Evolutionary conservation across 2,329 filamentous ascomycete genomes (phyloP).

Genomic region (Teratosphaeria zuluensis): DNA sequence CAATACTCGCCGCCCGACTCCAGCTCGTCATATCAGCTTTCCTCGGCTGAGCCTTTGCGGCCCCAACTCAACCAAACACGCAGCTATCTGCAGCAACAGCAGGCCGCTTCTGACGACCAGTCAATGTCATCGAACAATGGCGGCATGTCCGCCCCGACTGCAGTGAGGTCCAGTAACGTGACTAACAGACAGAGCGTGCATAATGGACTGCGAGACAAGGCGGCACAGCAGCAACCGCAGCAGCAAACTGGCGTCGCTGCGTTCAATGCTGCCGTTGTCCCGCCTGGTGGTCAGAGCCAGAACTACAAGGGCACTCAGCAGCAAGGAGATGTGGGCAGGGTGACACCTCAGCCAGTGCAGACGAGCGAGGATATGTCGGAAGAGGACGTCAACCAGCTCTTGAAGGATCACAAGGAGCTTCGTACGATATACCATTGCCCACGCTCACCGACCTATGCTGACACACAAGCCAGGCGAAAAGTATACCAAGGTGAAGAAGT

Average conservation of each 20-base stretch:
- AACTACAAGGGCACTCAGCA: constrained; percentile 9
- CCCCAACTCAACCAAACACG: constrained; percentile 16
- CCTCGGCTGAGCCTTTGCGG: constrained; percentile 6
- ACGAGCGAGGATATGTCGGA: constrained; percentile 35
- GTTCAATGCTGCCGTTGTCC: constrained; percentile 37
- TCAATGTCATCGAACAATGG: constrained; percentile 25
- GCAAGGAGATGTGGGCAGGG: constrained; percentile 18
- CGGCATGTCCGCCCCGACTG: constrained; percentile 17
- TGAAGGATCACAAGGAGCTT: constrained; percentile 42
- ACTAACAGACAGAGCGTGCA: constrained; percentile 26
- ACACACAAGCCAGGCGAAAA: constrained; percentile 58
- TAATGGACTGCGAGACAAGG: constrained; percentile 19
- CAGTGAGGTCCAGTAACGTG: constrained; percentile 12
- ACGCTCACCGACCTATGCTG: neutral
- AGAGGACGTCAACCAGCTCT: constrained; percentile 37
- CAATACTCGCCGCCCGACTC: constrained; percentile 18
- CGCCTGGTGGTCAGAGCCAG: constrained; percentile 35
- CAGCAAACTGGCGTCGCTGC: constrained; percentile 21
- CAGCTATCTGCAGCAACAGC: constrained; percentile 19
- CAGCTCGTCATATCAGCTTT: neutral
- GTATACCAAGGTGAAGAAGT: constrained; percentile 95
- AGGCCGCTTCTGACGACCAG: constrained; percentile 14
- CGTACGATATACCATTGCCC: constrained; percentile 28
- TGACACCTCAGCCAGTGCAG: constrained; percentile 37
- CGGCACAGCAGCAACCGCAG: constrained; percentile 8